A percentile compares a stretch with the other conserved stretches of the same genome.
Conservation (phyloP, 345 rosid species). For the Citrus hindsii region DNA sequence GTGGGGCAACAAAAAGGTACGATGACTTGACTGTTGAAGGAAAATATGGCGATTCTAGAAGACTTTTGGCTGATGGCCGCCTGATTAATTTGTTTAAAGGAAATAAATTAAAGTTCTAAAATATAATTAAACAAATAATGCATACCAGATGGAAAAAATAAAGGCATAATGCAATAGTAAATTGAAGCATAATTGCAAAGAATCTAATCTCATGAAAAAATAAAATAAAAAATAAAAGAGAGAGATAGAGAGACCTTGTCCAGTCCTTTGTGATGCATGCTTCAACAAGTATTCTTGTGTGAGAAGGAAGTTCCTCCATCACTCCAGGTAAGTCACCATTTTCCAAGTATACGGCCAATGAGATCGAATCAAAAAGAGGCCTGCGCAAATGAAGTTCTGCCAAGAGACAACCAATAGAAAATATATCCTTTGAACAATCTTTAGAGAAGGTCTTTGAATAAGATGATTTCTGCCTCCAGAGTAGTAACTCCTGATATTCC, state of each 20-base stretch:
- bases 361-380: constrained; percentile 72
- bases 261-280: constrained; percentile 74
- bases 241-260: constrained; percentile 43
- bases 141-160: not conserved
- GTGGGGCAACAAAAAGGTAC: constrained; percentile 80
- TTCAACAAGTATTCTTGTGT: constrained; percentile 61
- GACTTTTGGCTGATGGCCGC: constrained; percentile 79
- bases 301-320: constrained; percentile 73
- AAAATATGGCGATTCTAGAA: constrained; percentile 86
- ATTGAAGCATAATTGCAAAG: constrained; percentile 11
- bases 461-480: constrained; percentile 62
- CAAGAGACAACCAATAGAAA: constrained; percentile 77
- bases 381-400: constrained; percentile 74
- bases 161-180: not conserved
- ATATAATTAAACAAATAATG: not conserved
- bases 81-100: constrained; percentile 38
- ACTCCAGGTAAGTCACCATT: constrained; percentile 52
- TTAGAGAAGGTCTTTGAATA: constrained; percentile 28
- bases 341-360: constrained; percentile 50
- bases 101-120: constrained; percentile 12
- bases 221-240: not conserved
- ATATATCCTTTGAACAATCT: constrained; percentile 62
- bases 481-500: constrained; percentile 63
- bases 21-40: constrained; percentile 74
- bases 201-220: not conserved